Evolutionary conservation across 768 basidiomycete species (phyloP).

Genomic region (Termitomyces sp.): DNA sequence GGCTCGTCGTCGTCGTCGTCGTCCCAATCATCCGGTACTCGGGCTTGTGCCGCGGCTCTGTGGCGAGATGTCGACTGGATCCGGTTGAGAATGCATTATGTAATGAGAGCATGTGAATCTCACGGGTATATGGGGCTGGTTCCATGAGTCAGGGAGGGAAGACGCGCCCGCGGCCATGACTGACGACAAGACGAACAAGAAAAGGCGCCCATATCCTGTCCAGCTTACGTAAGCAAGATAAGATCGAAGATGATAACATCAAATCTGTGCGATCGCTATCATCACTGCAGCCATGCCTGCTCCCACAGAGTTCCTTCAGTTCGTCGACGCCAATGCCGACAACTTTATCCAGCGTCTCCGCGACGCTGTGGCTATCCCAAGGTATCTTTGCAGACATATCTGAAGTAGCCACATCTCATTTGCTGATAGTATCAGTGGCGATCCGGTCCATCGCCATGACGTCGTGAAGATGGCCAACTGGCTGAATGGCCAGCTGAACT

Average conservation of each 20-base stretch:
- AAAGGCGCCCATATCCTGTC: background rate
- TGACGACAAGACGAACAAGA: background rate
- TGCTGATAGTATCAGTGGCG: constrained; percentile 56
- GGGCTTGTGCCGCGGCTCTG: constrained; percentile 2
- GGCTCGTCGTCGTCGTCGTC: constrained; percentile 21
- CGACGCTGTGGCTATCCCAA: constrained; percentile 81
- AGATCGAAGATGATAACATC: constrained; percentile 1
- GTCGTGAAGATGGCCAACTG: constrained; percentile 85
- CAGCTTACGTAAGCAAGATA: constrained; percentile 9
- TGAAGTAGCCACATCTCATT: background rate
- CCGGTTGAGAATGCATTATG: background rate
- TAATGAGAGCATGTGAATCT: background rate
- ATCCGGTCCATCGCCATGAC: constrained; percentile 64
- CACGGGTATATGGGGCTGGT: constrained; percentile 13
- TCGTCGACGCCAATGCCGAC: constrained; percentile 64
- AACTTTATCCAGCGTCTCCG: constrained; percentile 74
- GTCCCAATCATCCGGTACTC: constrained; percentile 24
- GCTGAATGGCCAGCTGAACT: constrained; percentile 66
- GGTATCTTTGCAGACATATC: constrained; percentile 29
- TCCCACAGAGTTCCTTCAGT: constrained; percentile 42
- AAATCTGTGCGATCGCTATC: background rate
- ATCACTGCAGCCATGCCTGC: constrained; percentile 33
- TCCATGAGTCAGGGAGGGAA: constrained; percentile 17
- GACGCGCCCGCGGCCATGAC: constrained; percentile 13
- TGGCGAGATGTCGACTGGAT: constrained; percentile 10